A percentile compares a stretch with the other conserved stretches of the same genome.
Evolutionary conservation across 129 eudicot species (phyloP).

Genomic region (Artemisia tridentata): DNA sequence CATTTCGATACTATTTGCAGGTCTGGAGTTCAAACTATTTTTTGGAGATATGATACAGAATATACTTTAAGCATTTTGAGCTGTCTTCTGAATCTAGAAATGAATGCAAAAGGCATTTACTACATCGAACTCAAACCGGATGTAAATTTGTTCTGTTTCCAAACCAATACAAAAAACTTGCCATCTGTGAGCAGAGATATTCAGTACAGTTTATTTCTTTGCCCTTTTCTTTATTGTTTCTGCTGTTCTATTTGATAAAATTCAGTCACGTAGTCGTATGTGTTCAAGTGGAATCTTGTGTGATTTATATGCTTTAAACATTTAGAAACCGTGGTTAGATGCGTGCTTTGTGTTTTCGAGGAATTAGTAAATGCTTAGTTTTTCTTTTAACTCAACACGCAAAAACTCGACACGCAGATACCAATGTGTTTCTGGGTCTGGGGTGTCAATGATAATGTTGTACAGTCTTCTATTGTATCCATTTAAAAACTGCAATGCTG

Average conservation of each 20-base stretch:
- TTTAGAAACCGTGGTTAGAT: background rate
- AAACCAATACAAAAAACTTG: constrained; percentile 1
- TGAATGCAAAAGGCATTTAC: constrained; percentile 17
- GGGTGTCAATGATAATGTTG: background rate
- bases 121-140: constrained; percentile 11
- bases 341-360: background rate
- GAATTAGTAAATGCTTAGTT: background rate
- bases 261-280: background rate
- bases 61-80: constrained; percentile 4
- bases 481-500: no score
- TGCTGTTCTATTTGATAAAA: constrained; percentile 1
- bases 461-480: background rate
- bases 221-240: background rate
- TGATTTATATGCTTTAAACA: background rate
- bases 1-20: constrained; percentile 21
- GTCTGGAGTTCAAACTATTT: constrained; percentile 18
- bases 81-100: constrained; percentile 16
- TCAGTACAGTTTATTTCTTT: constrained; percentile 19
- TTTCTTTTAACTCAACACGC: background rate
- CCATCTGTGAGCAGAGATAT: constrained; percentile 23
- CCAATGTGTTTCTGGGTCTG: background rate
- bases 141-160: constrained; percentile 26
- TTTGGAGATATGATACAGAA: constrained; percentile 7
- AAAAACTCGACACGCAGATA: background rate
- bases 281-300: constrained; percentile 9